phyloP scores from a whole-genome alignment of 768 basidiomycete genomes.

The Tubosaeta brunneosetosa region DNA sequence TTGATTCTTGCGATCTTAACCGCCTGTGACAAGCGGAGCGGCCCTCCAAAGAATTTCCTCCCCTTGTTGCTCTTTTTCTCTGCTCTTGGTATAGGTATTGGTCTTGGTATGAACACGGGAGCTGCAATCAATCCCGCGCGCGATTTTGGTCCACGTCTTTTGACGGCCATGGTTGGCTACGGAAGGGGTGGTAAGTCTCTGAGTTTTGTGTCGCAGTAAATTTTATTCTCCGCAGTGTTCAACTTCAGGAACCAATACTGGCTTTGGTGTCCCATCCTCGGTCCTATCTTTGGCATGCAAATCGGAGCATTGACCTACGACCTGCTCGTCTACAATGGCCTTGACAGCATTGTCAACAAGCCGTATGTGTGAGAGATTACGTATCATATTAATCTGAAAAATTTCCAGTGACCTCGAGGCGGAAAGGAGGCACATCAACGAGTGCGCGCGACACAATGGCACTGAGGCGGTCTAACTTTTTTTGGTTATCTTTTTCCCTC shows the following conservation, averaged over 20 bases:
- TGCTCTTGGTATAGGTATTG: conserved; percentile 54
- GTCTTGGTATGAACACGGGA: conserved; percentile 62
- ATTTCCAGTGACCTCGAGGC: conserved; percentile 8
- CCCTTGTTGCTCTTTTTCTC: conserved; percentile 54
- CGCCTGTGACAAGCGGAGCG: conserved; percentile 49
- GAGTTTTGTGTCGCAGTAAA: not conserved
- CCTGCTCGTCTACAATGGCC: conserved; percentile 49
- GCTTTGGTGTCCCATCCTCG: conserved; percentile 65
- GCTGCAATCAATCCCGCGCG: conserved; percentile 69
- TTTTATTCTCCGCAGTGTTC: conserved; percentile 14
- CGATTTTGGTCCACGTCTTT: conserved; percentile 63
- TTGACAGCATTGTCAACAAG: conserved; percentile 50
- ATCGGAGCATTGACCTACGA: conserved; percentile 57
- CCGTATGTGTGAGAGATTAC: conserved; percentile 35
- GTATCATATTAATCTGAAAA: too few species aligned
- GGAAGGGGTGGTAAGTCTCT: conserved; percentile 43
- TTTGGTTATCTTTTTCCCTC: not conserved
- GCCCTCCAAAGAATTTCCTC: conserved; percentile 46
- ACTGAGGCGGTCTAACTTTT: conserved; percentile 7
- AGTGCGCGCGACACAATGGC: conserved; percentile 1
- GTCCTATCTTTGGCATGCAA: conserved; percentile 55
- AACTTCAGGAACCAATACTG: conserved; percentile 55
- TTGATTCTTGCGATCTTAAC: conserved; percentile 52
- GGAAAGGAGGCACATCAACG: conserved; percentile 15
- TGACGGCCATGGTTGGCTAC: conserved; percentile 74